Evolutionary conservation across 2,329 filamentous ascomycete species (phyloP), one percentile per base, ranked within the genome.

Genomic region (Fusarium globosum): DNA sequence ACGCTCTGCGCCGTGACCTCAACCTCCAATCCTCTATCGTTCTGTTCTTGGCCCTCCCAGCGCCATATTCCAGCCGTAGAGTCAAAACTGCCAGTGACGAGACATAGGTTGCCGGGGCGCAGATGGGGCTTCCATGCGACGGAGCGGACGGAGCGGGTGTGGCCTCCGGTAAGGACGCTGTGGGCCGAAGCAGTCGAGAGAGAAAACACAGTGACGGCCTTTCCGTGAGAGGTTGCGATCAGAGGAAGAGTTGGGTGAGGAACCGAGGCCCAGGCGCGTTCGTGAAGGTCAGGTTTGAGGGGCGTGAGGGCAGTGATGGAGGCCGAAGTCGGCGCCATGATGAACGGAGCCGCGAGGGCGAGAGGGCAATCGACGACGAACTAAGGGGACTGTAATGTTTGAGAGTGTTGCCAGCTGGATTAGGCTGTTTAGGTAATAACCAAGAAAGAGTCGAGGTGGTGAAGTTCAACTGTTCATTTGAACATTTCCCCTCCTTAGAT

Each of bases 61-160:
- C 89, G 91, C 96, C 91, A 97, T 77, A 93, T 89, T 15, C 95
- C 96, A 4, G 96, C 95, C 3, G 94, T 97, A 21, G 94, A 92
- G 82, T 99, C 96, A 80, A 99, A 99, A 81, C 93, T 96, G 8
- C 94, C 96, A 0, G 95, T 97, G 10, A 96, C 95, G 21, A 98
- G 88, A 49, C 96, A 94, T 63, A 93, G 91, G 80, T 91, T 90
- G 69, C 86, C 7, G 85, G 83, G 20, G 87, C 84, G 48, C 28
- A 89, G 83, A 68, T 88, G 87, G 1, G 95, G 95, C 83, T 97
- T 97, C 96, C 96, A 99, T 42, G 94, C 92, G 26, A 92, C 90
- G 56, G 91, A 90, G 62, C 96, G 90, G n/a, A 99, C 91, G 77
- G 93, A 96, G 64, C 96, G 93, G 76, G 94, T 94, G 84, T 99